These are phyloP conservation scores for Trichosporon sp. DNA, from an alignment of 1,284 basidiomycete genomes.

Conservation along the genomic window DNA sequence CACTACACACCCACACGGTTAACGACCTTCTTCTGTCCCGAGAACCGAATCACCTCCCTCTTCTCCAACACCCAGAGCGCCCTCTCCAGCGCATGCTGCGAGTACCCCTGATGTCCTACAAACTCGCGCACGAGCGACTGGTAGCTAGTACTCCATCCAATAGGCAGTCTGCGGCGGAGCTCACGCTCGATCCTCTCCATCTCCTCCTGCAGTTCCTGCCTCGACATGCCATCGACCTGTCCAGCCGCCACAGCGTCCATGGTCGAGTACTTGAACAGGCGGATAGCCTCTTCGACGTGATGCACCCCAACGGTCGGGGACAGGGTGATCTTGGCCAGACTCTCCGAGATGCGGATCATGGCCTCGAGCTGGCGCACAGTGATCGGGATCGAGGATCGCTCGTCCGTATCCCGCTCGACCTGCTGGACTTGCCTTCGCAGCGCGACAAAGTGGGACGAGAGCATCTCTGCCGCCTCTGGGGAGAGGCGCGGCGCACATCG, in stretches of 20 bases:
- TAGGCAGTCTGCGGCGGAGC: slow-evolving; percentile 76
- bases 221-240: slow-evolving; percentile 81
- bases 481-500: slow-evolving; percentile 95
- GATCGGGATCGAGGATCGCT: slow-evolving; percentile 95
- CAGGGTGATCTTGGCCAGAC: slow-evolving; percentile 89
- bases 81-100: slow-evolving; percentile 85
- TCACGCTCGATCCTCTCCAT: slow-evolving; percentile 90
- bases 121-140: slow-evolving; percentile 92
- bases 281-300: slow-evolving; percentile 97
- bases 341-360: slow-evolving; percentile 96
- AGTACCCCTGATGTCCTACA: slow-evolving; percentile 84
- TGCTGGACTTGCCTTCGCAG: slow-evolving; percentile 92
- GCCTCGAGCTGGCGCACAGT: slow-evolving; percentile 98
- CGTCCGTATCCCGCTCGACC: slow-evolving; percentile 94
- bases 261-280: slow-evolving; percentile 96
- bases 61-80: slow-evolving; percentile 92
- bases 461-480: slow-evolving; percentile 88
- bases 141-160: slow-evolving; percentile 96
- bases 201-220: slow-evolving; percentile 90
- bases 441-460: slow-evolving; percentile 93
- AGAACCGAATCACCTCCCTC: slow-evolving; percentile 86
- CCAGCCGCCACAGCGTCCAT: slow-evolving; percentile 96
- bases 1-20: slow-evolving; percentile 38
- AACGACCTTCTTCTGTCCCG: slow-evolving; percentile 57
- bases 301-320: slow-evolving; percentile 79